Evolutionary conservation across 805 yeast species (phyloP), one percentile per base, ranked within the genome.

Genomic region (Scheffersomyces amazonensis): DNA sequence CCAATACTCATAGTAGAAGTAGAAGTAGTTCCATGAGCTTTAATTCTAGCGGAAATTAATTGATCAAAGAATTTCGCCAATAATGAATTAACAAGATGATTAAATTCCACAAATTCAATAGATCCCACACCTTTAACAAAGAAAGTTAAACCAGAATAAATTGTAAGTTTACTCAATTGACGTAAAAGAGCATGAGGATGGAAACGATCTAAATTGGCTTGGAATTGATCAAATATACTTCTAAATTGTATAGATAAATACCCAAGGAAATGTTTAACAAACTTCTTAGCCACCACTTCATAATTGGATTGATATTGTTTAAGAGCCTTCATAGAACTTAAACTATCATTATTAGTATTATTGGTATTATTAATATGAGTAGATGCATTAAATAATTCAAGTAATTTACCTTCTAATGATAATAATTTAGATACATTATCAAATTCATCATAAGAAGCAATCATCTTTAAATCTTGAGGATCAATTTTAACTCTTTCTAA

Each of bases 291-390:
- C 1, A 80, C 80, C 16, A 62, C 54, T 48, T 81, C 87, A 53
- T 83, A 86, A 4, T 67, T 71, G 12, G 68, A 63, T 41, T 79
- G 73, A 50, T 83, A 81, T 49, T 86, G 88, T 42, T 71, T 72
- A 41, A 87, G 66, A 0, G 95, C 95, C 40, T 72, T 69, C 87
- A 88, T 83, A 15, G 75, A 72, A 27, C 81, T 78, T 41, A 83
- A 55, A 38, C 69, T 69, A 40, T 70, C 70, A 32, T 63, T 53
- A 16, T 62, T 58, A 10, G 58, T 54, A 28, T 66, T 73, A n/a
- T n/a, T n/a, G n/a, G n/a, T n/a, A n/a, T 58, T 44, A 41, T 78
- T 69, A 18, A 83, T 80, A 2, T 88, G 81, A 32, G 65, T 65
- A 35, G 88, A 61, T 0, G 96, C 95, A 32, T 73, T 71, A 51